These are phyloP conservation scores for Talaromyces sp. DNA, from an alignment of 2,329 filamentous ascomycete species.

Conservation along the genomic window DNA sequence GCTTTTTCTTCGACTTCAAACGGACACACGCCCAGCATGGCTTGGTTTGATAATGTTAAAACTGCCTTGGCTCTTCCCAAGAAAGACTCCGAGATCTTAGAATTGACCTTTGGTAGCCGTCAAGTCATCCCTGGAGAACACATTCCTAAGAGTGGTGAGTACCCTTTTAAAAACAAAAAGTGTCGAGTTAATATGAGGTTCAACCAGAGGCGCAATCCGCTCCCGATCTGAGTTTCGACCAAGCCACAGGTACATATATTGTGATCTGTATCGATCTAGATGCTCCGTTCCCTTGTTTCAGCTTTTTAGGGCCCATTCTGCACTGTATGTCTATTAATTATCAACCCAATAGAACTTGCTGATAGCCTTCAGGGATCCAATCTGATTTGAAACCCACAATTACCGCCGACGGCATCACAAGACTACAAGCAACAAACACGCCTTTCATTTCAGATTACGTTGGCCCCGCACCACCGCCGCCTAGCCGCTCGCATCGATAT, in stretches of 20 bases:
- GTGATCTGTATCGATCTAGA: constrained; percentile 27
- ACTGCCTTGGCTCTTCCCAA: not conserved
- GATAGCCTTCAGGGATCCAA: not conserved
- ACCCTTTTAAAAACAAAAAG: not conserved
- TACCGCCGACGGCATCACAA: not conserved
- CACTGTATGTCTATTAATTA: constrained; percentile 27
- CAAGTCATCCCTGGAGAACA: not conserved
- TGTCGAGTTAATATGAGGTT: not conserved
- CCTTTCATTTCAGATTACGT: constrained; percentile 37
- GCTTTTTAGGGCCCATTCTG: constrained; percentile 25
- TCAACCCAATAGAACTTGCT: not conserved
- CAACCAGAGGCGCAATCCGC: not conserved
- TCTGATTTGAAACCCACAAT: not conserved
- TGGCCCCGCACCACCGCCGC: constrained; percentile 44
- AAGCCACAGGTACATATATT: constrained; percentile 19
- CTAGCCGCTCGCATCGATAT: constrained; percentile 47
- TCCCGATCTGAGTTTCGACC: not conserved
- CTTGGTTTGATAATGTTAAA: not conserved
- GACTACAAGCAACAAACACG: constrained; percentile 2
- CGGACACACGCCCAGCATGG: not conserved
- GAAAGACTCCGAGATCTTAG: not conserved
- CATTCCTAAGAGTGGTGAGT: not conserved
- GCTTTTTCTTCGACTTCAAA: not conserved
- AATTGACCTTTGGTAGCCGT: not conserved
- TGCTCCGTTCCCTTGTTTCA: constrained; percentile 27